Base-by-base conservation (phyloP, 164 flowering plant genomes). In the Euptelea pleiosperma region DNA sequence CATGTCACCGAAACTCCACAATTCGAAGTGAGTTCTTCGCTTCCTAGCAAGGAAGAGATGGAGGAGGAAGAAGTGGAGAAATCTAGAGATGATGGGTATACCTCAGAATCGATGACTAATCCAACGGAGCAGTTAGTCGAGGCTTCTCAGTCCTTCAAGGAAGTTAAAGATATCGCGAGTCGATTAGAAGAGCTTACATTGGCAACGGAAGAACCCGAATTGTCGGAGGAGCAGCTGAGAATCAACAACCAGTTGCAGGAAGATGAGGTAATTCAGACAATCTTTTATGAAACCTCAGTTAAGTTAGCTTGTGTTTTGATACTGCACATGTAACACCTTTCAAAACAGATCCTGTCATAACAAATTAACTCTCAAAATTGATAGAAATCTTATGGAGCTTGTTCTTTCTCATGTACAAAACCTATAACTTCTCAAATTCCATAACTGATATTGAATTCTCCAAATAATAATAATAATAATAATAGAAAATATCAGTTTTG, bases 201-300 rank as follows among this genome's bases (percentile, higher is more conserved):
- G 55, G 67, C 69, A 3, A 58, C 34, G 19, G 68, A 73, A 44
- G 89, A 82, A 68, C 73, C 83, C 0, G 77, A 73, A n/a, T 65
- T 86, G 67, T 68, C 82, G 1, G 83, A 76, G 50, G 91, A 89
- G 44, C 73, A 72, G 67, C 72, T 79, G 34, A 75, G 56, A 47
- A 67, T 70, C 62, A 83, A 89, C 63, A 78, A 82, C 30, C 88
- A 85, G 64, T 64, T 73, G 66, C 96, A 86, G 69, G 85, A 83
- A 56, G 94, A 89, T 53, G 91, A 83, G 87, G 91, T 76, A 62
- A 26, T 30, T 63, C 3, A 3, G 7, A 3, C 15, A 8, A 48
- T 14, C 24, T 50, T 41, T 16, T 26, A 0, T 11, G 24, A 6
- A 11, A 18, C 2, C 25, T 14, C 1, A 4, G 6, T 25, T 6